A percentile compares a stretch with the other conserved stretches of the same genome.
These are phyloP conservation scores for Ambrosiella xylebori DNA, from an alignment of 2,329 filamentous ascomycete species.

Conservation along the genomic window DNA sequence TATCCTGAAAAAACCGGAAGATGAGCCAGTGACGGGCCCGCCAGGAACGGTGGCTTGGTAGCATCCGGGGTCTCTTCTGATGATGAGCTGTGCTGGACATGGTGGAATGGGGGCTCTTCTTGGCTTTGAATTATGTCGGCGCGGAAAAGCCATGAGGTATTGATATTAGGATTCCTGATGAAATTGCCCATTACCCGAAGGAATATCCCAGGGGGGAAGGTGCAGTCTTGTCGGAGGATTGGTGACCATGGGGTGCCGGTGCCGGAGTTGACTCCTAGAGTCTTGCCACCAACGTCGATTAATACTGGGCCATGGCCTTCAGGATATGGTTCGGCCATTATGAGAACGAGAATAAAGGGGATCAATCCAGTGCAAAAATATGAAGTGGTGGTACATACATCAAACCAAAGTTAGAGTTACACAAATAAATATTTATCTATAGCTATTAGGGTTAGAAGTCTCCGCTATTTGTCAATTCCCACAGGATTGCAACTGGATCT, in stretches of 20 bases:
- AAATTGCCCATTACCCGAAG: constrained; percentile 53
- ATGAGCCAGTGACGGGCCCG: constrained; percentile 3
- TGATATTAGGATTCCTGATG: constrained; percentile 63
- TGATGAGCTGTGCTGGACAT: not conserved
- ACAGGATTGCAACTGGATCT: no score
- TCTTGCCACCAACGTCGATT: not conserved
- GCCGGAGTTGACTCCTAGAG: not conserved
- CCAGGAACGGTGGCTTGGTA: not conserved
- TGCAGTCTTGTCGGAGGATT: constrained; percentile 38
- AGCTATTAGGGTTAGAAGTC: not conserved
- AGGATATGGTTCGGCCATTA: constrained; percentile 5
- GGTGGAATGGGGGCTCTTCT: constrained; percentile 23
- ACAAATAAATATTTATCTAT: not conserved
- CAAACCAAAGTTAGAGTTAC: no score
- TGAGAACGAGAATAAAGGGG: not conserved
- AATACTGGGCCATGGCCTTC: not conserved
- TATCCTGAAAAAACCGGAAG: constrained; percentile 25
- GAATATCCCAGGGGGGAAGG: constrained; percentile 47
- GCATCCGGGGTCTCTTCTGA: not conserved
- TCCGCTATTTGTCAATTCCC: not conserved
- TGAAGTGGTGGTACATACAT: no score
- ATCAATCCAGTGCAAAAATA: not conserved
- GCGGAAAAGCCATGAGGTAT: constrained; percentile 59
- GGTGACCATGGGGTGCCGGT: constrained; percentile 29
- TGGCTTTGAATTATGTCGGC: constrained; percentile 47